Evolutionary conservation across 202 grass and related monocot species (phyloP), one percentile per base, ranked within the genome.

Genomic region (Zizania palustris): DNA sequence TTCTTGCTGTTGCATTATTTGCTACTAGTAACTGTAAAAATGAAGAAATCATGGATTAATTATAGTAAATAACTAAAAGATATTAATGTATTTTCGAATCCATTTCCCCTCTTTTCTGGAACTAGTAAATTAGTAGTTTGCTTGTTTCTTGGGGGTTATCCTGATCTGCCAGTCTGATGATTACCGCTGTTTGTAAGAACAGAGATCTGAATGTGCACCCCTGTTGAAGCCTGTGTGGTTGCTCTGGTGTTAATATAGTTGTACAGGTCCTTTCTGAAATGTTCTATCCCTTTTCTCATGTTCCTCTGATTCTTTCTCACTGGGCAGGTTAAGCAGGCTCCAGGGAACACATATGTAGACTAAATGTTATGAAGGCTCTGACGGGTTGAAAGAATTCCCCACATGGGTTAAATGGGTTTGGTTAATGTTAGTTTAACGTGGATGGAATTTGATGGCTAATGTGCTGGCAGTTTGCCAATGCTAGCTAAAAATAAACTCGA

Each of bases 121-220:
- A 54, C 45, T 48, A 14, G 4, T 14, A 11, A 5, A 54, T 54
- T 19, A 19, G 7, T 18, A 54, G 15, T 54, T 19, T 7, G 18
- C 50, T 53, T n/a, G 5, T 18, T 18, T 76, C 44, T 55, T 66
- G 69, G 48, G 54, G 16, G 1, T 2, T 9, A 15, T 74, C 60
- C 5, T 68, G 37, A 19, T 67, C 34, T 71, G 43, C 61, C 10
- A 18, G 67, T 79, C 79, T 78, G 28, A 78, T 87, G 36, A 78
- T 87, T 73, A 62, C 14, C 16, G 7, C 16, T 67, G 6, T 61
- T 60, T 75, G 20, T 59, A 72, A 82, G 65, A 81, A 66, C 74
- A 49, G 73, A 82, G 34, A 72, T 82, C 42, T 14, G 22, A 81
- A 66, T 76, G 15, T 20, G 35, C 60, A 21, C 65, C 12, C 60